Percentiles rank a stretch among this genome's conserved stretches.
phyloP scores from a whole-genome alignment of 2,329 filamentous ascomycete genomes.

The Ophiostoma australiae region DNA sequence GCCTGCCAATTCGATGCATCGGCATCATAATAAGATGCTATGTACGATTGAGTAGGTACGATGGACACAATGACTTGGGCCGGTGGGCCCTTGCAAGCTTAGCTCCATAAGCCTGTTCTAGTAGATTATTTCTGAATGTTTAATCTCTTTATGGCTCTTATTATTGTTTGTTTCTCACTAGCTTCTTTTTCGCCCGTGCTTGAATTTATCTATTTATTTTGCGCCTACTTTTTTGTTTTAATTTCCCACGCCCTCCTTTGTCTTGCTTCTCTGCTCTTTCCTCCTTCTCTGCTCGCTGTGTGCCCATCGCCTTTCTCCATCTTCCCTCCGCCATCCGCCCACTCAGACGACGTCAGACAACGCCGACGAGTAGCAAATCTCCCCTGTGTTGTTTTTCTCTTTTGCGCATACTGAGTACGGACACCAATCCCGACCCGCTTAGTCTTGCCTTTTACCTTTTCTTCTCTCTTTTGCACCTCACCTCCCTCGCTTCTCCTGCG shows the following conservation, averaged over 20 bases:
- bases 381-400: not conserved
- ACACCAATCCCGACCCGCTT: not conserved
- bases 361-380: not conserved
- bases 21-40: too few species aligned
- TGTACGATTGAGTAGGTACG: not conserved
- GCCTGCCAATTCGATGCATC: not conserved
- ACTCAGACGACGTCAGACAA: constrained; percentile 5
- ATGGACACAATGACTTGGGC: not conserved
- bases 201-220: constrained; percentile 19
- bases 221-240: constrained; percentile 12
- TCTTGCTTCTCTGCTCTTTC: not conserved
- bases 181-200: constrained; percentile 12
- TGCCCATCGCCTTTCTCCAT: constrained; percentile 12
- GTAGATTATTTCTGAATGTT: not conserved
- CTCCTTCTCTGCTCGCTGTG: not conserved
- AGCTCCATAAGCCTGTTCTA: constrained; percentile 4
- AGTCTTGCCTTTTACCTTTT: not conserved
- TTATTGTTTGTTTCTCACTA: constrained; percentile 1
- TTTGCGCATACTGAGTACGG: constrained; percentile 4
- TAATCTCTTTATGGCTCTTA: constrained; percentile 11
- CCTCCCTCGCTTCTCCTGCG: not conserved
- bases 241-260: constrained; percentile 22
- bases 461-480: not conserved
- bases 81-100: not conserved
- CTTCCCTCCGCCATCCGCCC: not conserved